Conservation (phyloP, 192 early-diverging fungal genomes). For the Linnemannia hyalina region DNA sequence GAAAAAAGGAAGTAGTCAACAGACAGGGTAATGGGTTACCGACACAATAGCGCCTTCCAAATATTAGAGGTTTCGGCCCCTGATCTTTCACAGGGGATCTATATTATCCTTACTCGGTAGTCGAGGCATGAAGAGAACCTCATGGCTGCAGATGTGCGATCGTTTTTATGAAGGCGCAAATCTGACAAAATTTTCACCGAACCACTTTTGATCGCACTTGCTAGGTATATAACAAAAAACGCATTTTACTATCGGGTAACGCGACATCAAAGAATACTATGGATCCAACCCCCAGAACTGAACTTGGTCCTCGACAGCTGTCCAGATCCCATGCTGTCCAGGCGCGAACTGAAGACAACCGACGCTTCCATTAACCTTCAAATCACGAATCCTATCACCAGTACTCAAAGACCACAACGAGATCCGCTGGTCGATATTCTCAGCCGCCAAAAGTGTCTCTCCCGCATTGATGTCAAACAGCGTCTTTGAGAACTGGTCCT, state of each 20-base stretch:
- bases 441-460: constrained; percentile 34
- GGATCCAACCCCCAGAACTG: constrained; percentile 24
- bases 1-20: constrained; percentile 24
- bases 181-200: background rate
- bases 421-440: constrained; percentile 15
- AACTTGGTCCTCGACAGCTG: constrained; percentile 17
- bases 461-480: constrained; percentile 30
- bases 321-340: constrained; percentile 25
- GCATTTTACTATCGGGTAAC: too few species aligned
- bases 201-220: too few species aligned
- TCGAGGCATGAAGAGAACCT: constrained; percentile 43
- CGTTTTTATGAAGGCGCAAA: background rate
- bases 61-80: constrained; percentile 30
- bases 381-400: constrained; percentile 27
- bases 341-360: constrained; percentile 18
- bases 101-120: constrained; percentile 55
- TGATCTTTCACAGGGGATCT: constrained; percentile 53
- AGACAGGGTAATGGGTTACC: constrained; percentile 15
- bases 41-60: constrained; percentile 48
- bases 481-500: constrained; percentile 21
- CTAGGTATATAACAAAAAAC: too few species aligned
- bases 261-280: background rate
- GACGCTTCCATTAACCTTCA: constrained; percentile 19
- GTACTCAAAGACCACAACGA: constrained; percentile 46
- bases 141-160: background rate